These are phyloP conservation scores for Boletus coccyginus DNA, from an alignment of 768 basidiomycete genomes.

Conservation along the genomic window DNA sequence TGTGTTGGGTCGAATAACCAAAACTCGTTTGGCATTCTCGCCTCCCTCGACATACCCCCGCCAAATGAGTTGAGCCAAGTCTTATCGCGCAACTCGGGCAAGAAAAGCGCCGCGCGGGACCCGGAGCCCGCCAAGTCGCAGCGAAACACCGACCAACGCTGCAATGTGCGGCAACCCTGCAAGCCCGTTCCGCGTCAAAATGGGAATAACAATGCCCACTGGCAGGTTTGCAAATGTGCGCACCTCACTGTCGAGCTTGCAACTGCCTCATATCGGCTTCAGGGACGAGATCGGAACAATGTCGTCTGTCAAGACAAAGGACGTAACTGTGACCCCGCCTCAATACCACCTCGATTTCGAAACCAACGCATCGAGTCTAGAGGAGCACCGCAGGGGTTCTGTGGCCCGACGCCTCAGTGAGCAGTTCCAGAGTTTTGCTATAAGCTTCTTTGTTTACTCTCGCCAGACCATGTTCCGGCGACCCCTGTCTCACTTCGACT, in stretches of 20 bases:
- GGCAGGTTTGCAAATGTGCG: constrained; percentile 4
- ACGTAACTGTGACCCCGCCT: neutral
- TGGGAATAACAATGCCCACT: neutral
- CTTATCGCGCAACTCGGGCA: neutral
- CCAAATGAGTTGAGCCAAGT: neutral
- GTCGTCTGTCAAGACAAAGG: neutral
- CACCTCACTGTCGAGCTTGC: neutral
- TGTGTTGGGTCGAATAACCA: neutral
- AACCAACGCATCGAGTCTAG: neutral
- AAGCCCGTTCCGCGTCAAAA: neutral
- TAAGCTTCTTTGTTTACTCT: neutral
- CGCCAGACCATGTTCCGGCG: constrained; percentile 2
- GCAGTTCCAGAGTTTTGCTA: neutral
- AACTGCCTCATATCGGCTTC: neutral
- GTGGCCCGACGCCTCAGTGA: constrained; percentile 6
- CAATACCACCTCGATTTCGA: constrained; percentile 5
- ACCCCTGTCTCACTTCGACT: neutral
- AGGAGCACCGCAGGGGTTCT: neutral
- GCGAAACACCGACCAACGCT: neutral
- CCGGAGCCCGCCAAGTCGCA: neutral
- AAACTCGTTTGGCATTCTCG: constrained; percentile 9
- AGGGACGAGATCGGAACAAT: constrained; percentile 1
- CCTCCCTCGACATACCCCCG: neutral
- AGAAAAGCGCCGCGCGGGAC: neutral
- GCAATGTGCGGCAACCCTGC: neutral